These are phyloP conservation scores for Apiotrichum laibachii DNA, from an alignment of 1,284 basidiomycete species.

Conservation along the genomic window DNA sequence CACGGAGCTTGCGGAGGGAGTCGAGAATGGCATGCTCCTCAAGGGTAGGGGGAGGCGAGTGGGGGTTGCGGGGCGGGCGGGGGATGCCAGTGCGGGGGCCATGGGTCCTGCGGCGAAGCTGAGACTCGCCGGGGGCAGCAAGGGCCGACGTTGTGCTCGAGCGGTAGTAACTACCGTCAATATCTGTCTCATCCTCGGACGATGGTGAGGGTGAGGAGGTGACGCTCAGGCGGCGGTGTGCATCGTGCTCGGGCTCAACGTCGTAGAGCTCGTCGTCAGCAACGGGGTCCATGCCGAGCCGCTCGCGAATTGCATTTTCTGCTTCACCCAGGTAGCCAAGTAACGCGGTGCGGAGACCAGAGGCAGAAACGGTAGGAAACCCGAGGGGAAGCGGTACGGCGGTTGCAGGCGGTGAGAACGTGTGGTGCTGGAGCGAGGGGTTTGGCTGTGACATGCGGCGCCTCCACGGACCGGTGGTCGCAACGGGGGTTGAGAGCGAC, in stretches of 20 bases:
- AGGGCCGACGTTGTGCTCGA: background rate
- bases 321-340: conserved; percentile 49
- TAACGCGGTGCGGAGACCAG: conserved; percentile 42
- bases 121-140: background rate
- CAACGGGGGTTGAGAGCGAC: background rate
- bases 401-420: background rate
- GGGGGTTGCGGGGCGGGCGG: background rate
- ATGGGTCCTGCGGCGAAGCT: conserved; percentile 5
- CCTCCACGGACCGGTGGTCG: background rate
- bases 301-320: conserved; percentile 40
- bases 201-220: conserved; percentile 8
- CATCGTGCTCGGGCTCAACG: background rate
- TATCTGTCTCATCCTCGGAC: conserved; percentile 22
- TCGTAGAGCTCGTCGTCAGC: conserved; percentile 5
- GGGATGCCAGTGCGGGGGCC: background rate
- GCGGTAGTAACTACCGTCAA: background rate
- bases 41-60: background rate
- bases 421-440: background rate
- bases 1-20: conserved; percentile 39
- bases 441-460: conserved; percentile 9
- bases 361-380: conserved; percentile 29
- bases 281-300: conserved; percentile 26
- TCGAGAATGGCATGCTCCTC: conserved; percentile 27
- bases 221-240: background rate
- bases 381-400: conserved; percentile 10